These are phyloP conservation scores for Coprinopsis strossmayeri DNA, from an alignment of 768 basidiomycete species.

Conservation along the genomic window DNA sequence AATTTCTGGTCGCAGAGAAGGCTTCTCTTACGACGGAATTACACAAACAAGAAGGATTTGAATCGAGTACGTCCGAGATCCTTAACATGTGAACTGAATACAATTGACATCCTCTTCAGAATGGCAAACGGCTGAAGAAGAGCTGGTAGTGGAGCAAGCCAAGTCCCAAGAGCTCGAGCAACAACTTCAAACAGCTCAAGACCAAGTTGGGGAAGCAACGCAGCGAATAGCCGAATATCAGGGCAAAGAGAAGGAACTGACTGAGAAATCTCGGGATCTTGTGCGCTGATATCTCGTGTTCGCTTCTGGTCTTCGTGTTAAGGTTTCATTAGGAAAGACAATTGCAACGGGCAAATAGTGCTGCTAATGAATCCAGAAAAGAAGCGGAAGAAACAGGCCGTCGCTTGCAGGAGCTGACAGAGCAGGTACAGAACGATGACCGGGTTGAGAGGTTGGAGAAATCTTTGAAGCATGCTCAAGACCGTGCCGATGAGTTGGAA, in stretches of 20 bases:
- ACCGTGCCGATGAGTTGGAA: constrained; percentile 78
- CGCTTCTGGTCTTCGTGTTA: background rate
- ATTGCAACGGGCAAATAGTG: constrained; percentile 54
- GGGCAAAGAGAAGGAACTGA: constrained; percentile 47
- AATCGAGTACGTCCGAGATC: constrained; percentile 45
- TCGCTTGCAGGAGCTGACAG: constrained; percentile 65
- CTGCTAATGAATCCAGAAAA: constrained; percentile 44
- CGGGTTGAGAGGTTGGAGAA: constrained; percentile 67
- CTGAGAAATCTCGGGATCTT: constrained; percentile 49
- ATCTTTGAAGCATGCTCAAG: constrained; percentile 71
- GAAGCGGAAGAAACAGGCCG: constrained; percentile 50
- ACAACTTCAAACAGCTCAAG: constrained; percentile 37
- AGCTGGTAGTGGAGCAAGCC: constrained; percentile 35
- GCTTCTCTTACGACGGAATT: constrained; percentile 51
- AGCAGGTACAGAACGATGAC: constrained; percentile 80
- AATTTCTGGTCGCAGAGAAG: constrained; percentile 72
- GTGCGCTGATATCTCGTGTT: constrained; percentile 22
- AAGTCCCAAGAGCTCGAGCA: constrained; percentile 33
- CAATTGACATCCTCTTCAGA: constrained; percentile 24
- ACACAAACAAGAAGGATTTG: constrained; percentile 51
- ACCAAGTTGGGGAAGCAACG: constrained; percentile 28
- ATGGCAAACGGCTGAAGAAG: constrained; percentile 33
- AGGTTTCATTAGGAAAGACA: constrained; percentile 57
- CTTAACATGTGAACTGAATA: background rate
- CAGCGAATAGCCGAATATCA: constrained; percentile 35